Base-by-base conservation (phyloP, 177 flowering plant species). In the Vitis hybrid region DNA sequence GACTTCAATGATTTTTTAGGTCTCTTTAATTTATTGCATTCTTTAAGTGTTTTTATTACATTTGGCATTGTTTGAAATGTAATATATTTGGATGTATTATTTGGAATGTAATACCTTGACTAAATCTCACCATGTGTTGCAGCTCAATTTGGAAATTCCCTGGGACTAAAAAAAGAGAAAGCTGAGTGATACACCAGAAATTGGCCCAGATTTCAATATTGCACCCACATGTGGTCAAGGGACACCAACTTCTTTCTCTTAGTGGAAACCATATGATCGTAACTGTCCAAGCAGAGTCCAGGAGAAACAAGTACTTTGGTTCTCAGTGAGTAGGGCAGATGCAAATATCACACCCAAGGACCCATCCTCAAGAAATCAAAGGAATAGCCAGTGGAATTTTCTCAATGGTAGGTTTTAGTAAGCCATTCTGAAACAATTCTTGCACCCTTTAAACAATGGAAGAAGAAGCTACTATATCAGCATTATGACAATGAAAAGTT, bases 71-170 rank as follows among this genome's bases (percentile, higher is more conserved):
- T 27, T 27, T 27, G 30, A 27, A 27, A 27, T 27, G 30, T 27
- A 27, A 27, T 0, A 27, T 27, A 27, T 27, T 27, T 27, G 0
- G 30, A 27, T 27, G 30, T 27, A 27, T 27, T 27, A 27, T 27
- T 27, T 27, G 30, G 30, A 27, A 27, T 27, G 30, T 27, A 24
- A 24, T 24, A 24, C 24, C 24, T 24, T 24, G 0, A 24, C 24
- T 24, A 24, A 24, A 2, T 24, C 2, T 24, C 27, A 24, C 27
- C 30, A 27, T 20, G 56, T 66, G 13, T 58, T 65, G 62, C 69
- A 77, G 80, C 68, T 77, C 18, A 20, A 6, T 21, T 59, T 77
- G 69, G 71, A 63, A 41, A 67, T 77, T 17, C 7, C 57, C 5
- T 50, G 67, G 69, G 55, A 69, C 17, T 55, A 69, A 60, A 67